Conservation (phyloP, 2,329 filamentous ascomycete genomes). For the Esteya vermicola region DNA sequence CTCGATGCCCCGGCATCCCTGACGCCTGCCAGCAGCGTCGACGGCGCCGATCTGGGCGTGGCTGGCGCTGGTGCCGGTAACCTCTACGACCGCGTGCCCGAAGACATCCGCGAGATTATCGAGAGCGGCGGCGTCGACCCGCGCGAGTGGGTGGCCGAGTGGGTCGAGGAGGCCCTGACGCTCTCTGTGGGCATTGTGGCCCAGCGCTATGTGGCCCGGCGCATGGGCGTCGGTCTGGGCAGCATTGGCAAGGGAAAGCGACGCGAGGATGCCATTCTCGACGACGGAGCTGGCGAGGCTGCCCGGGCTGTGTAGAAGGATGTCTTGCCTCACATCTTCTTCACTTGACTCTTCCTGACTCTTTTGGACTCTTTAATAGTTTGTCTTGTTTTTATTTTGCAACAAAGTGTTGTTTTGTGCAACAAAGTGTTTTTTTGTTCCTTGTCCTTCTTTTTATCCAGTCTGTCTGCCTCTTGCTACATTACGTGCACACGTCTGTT, state of each 20-base stretch:
- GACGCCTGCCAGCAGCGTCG: constrained; percentile 33
- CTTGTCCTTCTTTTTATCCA: background rate
- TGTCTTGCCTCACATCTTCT: no score
- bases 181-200: constrained; percentile 75
- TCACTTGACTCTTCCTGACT: no score
- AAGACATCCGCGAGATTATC: constrained; percentile 79
- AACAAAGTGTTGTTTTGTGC: background rate
- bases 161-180: constrained; percentile 78
- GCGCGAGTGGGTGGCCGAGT: constrained; percentile 92
- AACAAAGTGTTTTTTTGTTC: background rate
- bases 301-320: constrained; percentile 36
- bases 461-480: background rate
- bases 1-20: constrained; percentile 59
- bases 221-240: constrained; percentile 92
- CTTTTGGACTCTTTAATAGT: no score
- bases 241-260: constrained; percentile 47
- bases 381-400: background rate
- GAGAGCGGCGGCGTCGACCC: constrained; percentile 67
- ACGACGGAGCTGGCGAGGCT: constrained; percentile 43
- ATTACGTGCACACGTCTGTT: background rate
- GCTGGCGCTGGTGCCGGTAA: constrained; percentile 14
- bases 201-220: constrained; percentile 82
- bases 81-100: constrained; percentile 41
- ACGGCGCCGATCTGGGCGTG: constrained; percentile 1
- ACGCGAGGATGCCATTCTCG: constrained; percentile 38